Evolutionary conservation across 2,329 filamentous ascomycete species (phyloP).

Genomic region (Ophiocordyceps unilateralis): DNA sequence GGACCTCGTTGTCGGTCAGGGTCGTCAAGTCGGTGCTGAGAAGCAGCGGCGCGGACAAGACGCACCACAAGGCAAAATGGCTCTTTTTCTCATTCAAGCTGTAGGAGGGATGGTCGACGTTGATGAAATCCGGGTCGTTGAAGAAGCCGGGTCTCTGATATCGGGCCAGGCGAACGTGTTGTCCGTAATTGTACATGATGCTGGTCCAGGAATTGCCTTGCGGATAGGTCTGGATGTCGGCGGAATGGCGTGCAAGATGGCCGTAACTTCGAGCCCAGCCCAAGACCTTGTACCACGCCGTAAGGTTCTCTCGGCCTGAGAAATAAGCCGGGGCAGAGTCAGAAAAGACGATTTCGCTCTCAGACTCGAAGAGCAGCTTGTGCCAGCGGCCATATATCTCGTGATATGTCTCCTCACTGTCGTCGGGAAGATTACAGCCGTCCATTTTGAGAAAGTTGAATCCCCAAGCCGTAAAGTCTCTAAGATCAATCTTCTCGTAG

Average conservation of each 20-base stretch:
- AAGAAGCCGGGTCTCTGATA: conserved; percentile 19
- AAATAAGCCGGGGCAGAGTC: conserved; percentile 29
- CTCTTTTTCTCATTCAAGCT: conserved; percentile 16
- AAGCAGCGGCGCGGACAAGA: conserved; percentile 17
- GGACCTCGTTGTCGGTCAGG: conserved; percentile 15
- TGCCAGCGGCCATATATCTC: conserved; percentile 25
- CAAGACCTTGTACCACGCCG: conserved; percentile 28
- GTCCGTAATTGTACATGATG: conserved; percentile 28
- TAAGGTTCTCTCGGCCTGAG: conserved; percentile 14
- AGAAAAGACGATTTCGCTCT: conserved; percentile 22
- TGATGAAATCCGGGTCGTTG: conserved; percentile 21
- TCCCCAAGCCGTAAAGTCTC: conserved; percentile 19
- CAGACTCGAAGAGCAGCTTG: conserved; percentile 16
- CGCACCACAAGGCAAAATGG: conserved; percentile 19
- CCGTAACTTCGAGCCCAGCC: conserved; percentile 21
- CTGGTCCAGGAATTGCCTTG: conserved; percentile 26
- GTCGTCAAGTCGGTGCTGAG: conserved; percentile 21
- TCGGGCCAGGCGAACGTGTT: conserved; percentile 22
- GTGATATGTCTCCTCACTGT: conserved; percentile 6
- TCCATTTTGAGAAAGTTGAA: conserved; percentile 23
- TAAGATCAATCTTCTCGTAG: conserved; percentile 22
- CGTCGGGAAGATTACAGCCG: conserved; percentile 19
- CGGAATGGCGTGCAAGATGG: conserved; percentile 25
- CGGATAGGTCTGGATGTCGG: conserved; percentile 22
- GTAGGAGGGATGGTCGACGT: conserved; percentile 16